Conservation (phyloP, 208 protist genomes). For the Trypanosoma platydactyli region DNA sequence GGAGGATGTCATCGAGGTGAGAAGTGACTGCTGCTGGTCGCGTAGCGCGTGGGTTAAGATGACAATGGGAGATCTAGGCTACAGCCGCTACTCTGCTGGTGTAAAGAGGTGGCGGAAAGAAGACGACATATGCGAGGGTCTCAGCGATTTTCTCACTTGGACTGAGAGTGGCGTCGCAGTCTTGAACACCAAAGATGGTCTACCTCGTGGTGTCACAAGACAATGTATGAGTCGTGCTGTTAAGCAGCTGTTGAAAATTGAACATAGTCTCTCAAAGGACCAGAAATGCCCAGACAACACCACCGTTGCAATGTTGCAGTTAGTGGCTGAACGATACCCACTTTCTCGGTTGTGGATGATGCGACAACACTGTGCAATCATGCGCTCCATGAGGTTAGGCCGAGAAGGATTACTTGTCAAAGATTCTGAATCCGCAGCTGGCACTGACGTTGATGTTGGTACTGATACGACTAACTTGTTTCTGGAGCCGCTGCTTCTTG, state of each 20-base stretch:
- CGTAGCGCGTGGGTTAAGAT: conserved; percentile 29
- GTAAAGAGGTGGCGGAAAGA: conserved; percentile 15
- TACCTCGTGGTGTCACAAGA: conserved; percentile 54
- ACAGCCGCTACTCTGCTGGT: neutral
- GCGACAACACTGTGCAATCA: conserved; percentile 20
- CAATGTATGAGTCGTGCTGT: conserved; percentile 16
- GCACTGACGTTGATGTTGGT: neutral
- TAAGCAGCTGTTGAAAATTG: conserved; percentile 9
- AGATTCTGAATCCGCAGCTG: neutral
- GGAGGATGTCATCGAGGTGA: neutral
- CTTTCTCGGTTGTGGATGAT: conserved; percentile 64
- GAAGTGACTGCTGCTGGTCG: conserved; percentile 21
- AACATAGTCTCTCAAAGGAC: neutral
- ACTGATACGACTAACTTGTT: neutral
- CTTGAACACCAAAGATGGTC: conserved; percentile 71
- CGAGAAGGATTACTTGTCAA: neutral
- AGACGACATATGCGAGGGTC: neutral
- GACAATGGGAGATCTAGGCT: neutral
- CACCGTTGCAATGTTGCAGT: neutral
- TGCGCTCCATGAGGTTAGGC: neutral
- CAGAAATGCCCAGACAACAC: neutral
- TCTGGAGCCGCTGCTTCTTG: conserved; percentile 8
- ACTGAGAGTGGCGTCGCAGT: conserved; percentile 20
- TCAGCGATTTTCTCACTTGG: conserved; percentile 5
- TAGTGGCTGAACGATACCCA: conserved; percentile 29